Percentiles rank a stretch among this genome's conserved stretches.
Evolutionary conservation across 179 eudicot genomes (phyloP).

Genomic region (Carnegiea gigantea): DNA sequence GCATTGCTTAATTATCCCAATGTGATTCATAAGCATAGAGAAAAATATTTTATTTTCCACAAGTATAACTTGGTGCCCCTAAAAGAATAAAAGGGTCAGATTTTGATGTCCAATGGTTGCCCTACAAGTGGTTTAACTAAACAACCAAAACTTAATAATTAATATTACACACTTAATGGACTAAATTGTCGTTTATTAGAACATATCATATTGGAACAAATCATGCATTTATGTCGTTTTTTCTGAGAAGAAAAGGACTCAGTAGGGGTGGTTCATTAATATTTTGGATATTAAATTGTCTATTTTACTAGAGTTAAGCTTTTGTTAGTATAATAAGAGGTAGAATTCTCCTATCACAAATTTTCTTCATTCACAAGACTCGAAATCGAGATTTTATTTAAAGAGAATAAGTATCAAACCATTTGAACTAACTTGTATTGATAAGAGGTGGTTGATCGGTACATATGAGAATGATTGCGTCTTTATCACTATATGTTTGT

Average conservation of each 20-base stretch:
- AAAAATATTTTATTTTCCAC: neutral
- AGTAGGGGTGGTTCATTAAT: slow-evolving; percentile 23
- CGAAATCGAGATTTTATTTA: no score
- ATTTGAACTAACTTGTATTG: no score
- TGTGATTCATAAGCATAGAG: neutral
- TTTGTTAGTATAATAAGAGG: no score
- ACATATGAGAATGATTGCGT: slow-evolving; percentile 23
- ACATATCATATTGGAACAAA: neutral
- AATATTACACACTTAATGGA: slow-evolving; percentile 3
- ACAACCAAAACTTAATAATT: slow-evolving; percentile 5
- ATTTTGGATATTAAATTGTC: no score
- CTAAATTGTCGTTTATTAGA: slow-evolving; percentile 1
- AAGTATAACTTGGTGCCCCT: neutral
- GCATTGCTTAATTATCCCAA: neutral
- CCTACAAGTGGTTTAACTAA: neutral
- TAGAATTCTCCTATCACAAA: no score
- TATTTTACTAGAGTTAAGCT: no score
- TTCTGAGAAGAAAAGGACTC: neutral
- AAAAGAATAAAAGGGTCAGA: neutral
- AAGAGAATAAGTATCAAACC: no score
- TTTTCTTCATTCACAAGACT: no score
- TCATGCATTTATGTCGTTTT: slow-evolving; percentile 16
- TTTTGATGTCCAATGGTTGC: slow-evolving; percentile 1
- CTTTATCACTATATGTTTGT: neutral
- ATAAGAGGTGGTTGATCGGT: no score